Conservation (phyloP, 2,329 filamentous ascomycete species). For the Phaeosphaeriaceae sp. region DNA sequence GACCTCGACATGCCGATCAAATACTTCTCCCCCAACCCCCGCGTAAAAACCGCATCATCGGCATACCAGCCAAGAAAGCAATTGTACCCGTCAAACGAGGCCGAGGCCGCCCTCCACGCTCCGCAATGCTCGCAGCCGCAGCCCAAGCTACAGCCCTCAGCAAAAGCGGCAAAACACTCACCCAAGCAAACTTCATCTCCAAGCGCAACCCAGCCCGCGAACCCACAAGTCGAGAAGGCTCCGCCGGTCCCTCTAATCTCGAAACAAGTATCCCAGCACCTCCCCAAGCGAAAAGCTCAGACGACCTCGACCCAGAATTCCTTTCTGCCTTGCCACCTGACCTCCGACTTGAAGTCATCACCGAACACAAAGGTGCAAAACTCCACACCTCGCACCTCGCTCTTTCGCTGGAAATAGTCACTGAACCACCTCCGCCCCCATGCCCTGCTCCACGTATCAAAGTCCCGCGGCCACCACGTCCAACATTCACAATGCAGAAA, state of each 20-base stretch:
- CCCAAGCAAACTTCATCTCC: constrained; percentile 76
- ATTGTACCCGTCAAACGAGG: constrained; percentile 70
- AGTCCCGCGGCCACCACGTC: constrained; percentile 58
- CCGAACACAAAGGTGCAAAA: constrained; percentile 64
- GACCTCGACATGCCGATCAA: constrained; percentile 45
- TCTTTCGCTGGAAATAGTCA: constrained; percentile 22
- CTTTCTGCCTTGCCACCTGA: constrained; percentile 84
- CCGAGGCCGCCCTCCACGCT: constrained; percentile 55
- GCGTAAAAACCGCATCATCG: constrained; percentile 61
- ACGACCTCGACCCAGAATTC: constrained; percentile 63
- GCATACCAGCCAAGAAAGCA: constrained; percentile 58
- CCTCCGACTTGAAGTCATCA: constrained; percentile 68
- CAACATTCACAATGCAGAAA: constrained; percentile 67
- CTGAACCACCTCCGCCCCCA: constrained; percentile 38
- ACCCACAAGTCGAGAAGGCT: constrained; percentile 15
- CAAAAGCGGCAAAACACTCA: constrained; percentile 53
- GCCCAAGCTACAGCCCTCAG: constrained; percentile 55
- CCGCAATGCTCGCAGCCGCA: constrained; percentile 53
- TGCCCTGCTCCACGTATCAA: constrained; percentile 37
- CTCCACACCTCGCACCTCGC: constrained; percentile 35
- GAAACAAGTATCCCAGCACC: constrained; percentile 29
- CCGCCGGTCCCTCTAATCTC: constrained; percentile 27
- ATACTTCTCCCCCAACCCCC: constrained; percentile 48
- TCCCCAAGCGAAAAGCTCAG: constrained; percentile 14
- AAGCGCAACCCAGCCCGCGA: constrained; percentile 36